Evolutionary conservation across 768 basidiomycete genomes (phyloP), one percentile per base, ranked within the genome.

Genomic region (Panaeolus papilionaceus): DNA sequence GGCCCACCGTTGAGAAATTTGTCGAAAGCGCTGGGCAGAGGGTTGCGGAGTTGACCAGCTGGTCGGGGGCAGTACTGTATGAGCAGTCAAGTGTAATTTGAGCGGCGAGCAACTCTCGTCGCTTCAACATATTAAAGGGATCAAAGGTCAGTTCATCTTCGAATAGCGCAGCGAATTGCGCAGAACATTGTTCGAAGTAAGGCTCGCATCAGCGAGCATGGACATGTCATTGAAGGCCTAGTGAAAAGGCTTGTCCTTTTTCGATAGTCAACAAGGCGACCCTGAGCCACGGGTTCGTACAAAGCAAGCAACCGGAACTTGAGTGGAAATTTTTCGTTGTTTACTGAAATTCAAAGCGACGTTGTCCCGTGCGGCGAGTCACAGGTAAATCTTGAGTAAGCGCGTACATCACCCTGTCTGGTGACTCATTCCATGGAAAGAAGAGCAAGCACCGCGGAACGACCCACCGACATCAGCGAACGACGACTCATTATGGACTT

Each of bases 1-100:
- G 47, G 54, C 54, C 54, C 54, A 58, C 54, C 54, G 54, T 58
- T 58, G 54, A 58, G 54, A 58, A 58, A 58, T 33, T 58, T 37
- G 16, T 28, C 28, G 10, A 51, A 58, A 58, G 54, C 54, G 54
- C 54, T 58, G 54, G 54, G 54, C 54, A 58, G 54, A 58, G 54
- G 54, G 54, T 58, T 58, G 54, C 54, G 54, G 54, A 58, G 26
- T 58, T 58, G 54, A 26, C 26, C 28, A 14, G 4, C 16, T 28
- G 37, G n/a, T 58, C 54, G 54, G 54, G 8, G 54, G 54, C 37
- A 33, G 54, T 58, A 37, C 1, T 23, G 28, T 23, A 14, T 28
- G 54, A 37, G 26, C 11, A 14, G 28, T 37, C 26, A n/a, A 58
- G 54, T 28, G 54, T 33, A 58, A 58, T 37, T 58, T 58, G 54